phyloP scores from a whole-genome alignment of 208 protist species.

The Leishmania mexicana region DNA sequence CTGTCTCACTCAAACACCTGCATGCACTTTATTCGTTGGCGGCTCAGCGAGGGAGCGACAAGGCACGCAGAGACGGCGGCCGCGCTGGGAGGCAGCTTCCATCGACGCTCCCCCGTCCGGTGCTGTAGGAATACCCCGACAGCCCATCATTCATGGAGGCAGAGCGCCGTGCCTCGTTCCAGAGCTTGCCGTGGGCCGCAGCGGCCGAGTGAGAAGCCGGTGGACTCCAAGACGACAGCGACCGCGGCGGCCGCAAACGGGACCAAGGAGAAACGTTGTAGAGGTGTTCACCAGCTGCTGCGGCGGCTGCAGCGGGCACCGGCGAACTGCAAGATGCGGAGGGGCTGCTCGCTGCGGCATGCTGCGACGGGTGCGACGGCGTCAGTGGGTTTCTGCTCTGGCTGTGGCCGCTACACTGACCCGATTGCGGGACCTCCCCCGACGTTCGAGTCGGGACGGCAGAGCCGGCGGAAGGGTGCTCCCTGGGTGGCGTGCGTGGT shows the following conservation, averaged over 20 bases:
- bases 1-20: too few relatives aligned
- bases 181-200: slow-evolving; percentile 10
- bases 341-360: not conserved
- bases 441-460: not conserved
- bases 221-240: slow-evolving; percentile 15
- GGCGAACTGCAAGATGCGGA: not conserved
- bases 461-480: not conserved
- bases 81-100: slow-evolving; percentile 54
- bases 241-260: slow-evolving; percentile 8
- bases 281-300: slow-evolving; percentile 16
- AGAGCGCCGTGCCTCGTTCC: slow-evolving; percentile 26
- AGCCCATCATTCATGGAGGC: slow-evolving; percentile 35
- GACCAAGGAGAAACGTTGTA: slow-evolving; percentile 30
- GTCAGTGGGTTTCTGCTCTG: not conserved
- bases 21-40: not conserved
- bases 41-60: slow-evolving; percentile 6
- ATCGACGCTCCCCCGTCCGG: slow-evolving; percentile 41
- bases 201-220: not conserved
- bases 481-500: not conserved
- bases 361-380: not conserved
- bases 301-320: not conserved
- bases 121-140: slow-evolving; percentile 28
- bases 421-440: not conserved
- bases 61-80: slow-evolving; percentile 44
- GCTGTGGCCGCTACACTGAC: not conserved